Evolutionary conservation across 306 rosid species (phyloP).

Genomic region (Alnus glutinosa): DNA sequence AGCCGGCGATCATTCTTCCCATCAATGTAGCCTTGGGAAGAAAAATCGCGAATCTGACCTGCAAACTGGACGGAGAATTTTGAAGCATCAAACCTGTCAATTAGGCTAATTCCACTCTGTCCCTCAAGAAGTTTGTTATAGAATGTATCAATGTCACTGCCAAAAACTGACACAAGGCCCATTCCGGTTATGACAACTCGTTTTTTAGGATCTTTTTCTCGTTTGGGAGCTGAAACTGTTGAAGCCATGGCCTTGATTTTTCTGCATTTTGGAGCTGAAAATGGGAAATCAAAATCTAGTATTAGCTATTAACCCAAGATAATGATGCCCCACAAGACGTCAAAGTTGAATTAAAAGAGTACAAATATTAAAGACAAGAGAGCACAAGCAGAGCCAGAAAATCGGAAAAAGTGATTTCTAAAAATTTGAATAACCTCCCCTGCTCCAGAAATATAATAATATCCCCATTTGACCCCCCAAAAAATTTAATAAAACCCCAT

Average conservation of each 20-base stretch:
- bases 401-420: background rate
- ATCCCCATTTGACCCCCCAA: no score
- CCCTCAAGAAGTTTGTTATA: conserved; percentile 69
- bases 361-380: no score
- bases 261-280: conserved; percentile 46
- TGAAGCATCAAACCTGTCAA: conserved; percentile 69
- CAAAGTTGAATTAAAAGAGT: background rate
- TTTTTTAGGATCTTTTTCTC: conserved; percentile 72
- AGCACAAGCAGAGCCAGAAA: background rate
- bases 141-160: conserved; percentile 53
- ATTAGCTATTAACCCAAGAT: no score
- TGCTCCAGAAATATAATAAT: no score
- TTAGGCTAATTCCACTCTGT: conserved; percentile 70
- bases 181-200: conserved; percentile 70
- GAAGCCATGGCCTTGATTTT: conserved; percentile 47
- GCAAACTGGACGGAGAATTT: conserved; percentile 52
- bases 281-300: background rate
- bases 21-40: conserved; percentile 59
- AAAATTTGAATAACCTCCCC: no score
- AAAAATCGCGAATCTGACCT: conserved; percentile 62
- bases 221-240: conserved; percentile 51
- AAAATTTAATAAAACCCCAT: no score
- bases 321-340: no score
- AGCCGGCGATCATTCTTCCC: conserved; percentile 56
- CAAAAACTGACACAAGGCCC: conserved; percentile 75